A percentile compares a stretch with the other conserved stretches of the same genome.
Evolutionary conservation across 805 yeast genomes (phyloP).

Genomic region (Hagleromyces aurorensis): DNA sequence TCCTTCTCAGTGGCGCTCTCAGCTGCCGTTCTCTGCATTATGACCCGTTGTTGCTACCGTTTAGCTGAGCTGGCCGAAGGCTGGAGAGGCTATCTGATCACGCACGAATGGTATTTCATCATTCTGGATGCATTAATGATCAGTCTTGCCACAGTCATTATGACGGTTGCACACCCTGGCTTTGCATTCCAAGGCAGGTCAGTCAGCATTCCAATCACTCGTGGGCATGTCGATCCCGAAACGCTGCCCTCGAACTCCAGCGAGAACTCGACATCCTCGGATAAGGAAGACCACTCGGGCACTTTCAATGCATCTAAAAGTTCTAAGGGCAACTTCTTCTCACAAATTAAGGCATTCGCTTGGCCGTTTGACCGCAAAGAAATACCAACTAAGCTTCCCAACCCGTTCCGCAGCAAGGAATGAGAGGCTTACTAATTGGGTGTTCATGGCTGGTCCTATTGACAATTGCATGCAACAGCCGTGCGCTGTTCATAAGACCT

Average conservation of each 20-base stretch:
- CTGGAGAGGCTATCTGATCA: slow-evolving; percentile 59
- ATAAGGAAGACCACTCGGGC: slow-evolving; percentile 2
- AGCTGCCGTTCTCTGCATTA: slow-evolving; percentile 45
- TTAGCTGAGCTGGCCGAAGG: slow-evolving; percentile 57
- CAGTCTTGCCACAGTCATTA: slow-evolving; percentile 37
- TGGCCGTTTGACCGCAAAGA: too few relatives aligned
- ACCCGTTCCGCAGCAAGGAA: too few relatives aligned
- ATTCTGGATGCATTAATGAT: slow-evolving; percentile 59
- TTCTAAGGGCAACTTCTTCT: too few relatives aligned
- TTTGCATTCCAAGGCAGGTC: slow-evolving; percentile 37
- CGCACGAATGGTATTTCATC: slow-evolving; percentile 51
- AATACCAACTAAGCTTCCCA: too few relatives aligned
- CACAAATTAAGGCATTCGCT: too few relatives aligned
- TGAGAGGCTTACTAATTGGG: too few relatives aligned
- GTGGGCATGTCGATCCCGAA: slow-evolving; percentile 14
- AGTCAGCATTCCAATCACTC: slow-evolving; percentile 19
- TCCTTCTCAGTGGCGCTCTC: slow-evolving; percentile 40
- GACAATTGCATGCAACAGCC: too few relatives aligned
- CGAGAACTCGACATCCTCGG: slow-evolving; percentile 3
- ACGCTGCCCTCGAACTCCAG: slow-evolving; percentile 4
- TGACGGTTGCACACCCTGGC: slow-evolving; percentile 60
- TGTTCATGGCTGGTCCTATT: too few relatives aligned
- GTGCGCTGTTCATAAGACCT: too few relatives aligned
- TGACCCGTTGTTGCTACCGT: slow-evolving; percentile 64
- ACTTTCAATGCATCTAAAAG: too few relatives aligned